A percentile compares a stretch with the other conserved stretches of the same genome.
phyloP scores from a whole-genome alignment of 2,329 filamentous ascomycete genomes.

The Daldinia sp. region DNA sequence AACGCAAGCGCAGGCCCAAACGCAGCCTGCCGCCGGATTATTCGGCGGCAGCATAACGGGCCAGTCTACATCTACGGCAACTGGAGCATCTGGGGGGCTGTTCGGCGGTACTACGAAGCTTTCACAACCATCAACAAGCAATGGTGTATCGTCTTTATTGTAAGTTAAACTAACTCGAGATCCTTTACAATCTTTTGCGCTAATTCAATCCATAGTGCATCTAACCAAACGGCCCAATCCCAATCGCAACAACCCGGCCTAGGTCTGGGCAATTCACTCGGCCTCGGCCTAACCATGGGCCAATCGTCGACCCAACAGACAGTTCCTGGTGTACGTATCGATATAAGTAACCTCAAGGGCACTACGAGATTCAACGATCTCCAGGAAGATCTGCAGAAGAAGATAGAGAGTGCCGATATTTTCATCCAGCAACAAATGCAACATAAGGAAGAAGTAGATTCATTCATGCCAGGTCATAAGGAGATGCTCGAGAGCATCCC shows the following conservation, averaged over 20 bases:
- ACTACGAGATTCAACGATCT: slow-evolving; percentile 95
- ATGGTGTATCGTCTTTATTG: slow-evolving; percentile 41
- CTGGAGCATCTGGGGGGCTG: slow-evolving; percentile 35
- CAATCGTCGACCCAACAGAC: slow-evolving; percentile 65
- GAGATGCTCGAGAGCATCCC: slow-evolving; percentile 64
- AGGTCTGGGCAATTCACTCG: slow-evolving; percentile 47
- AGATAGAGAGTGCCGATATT: slow-evolving; percentile 82
- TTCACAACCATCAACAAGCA: slow-evolving; percentile 39
- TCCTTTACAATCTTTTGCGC: slow-evolving; percentile 13
- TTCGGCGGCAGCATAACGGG: slow-evolving; percentile 43
- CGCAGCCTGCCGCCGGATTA: slow-evolving; percentile 36
- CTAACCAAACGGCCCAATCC: slow-evolving; percentile 41
- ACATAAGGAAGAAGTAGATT: slow-evolving; percentile 80
- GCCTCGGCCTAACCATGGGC: slow-evolving; percentile 60
- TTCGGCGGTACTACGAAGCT: slow-evolving; percentile 40
- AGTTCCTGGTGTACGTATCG: slow-evolving; percentile 80
- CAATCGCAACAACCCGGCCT: slow-evolving; percentile 45
- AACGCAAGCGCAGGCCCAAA: slow-evolving; percentile 35
- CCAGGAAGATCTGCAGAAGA: slow-evolving; percentile 80
- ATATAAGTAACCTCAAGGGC: slow-evolving; percentile 80
- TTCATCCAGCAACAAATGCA: slow-evolving; percentile 84
- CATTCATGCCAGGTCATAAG: slow-evolving; percentile 70
- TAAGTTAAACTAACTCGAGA: slow-evolving; percentile 40
- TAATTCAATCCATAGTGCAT: slow-evolving; percentile 29
- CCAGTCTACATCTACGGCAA: slow-evolving; percentile 37